These are phyloP conservation scores for Metschnikowia proteae DNA, from an alignment of 805 yeast genomes.

Conservation along the genomic window DNA sequence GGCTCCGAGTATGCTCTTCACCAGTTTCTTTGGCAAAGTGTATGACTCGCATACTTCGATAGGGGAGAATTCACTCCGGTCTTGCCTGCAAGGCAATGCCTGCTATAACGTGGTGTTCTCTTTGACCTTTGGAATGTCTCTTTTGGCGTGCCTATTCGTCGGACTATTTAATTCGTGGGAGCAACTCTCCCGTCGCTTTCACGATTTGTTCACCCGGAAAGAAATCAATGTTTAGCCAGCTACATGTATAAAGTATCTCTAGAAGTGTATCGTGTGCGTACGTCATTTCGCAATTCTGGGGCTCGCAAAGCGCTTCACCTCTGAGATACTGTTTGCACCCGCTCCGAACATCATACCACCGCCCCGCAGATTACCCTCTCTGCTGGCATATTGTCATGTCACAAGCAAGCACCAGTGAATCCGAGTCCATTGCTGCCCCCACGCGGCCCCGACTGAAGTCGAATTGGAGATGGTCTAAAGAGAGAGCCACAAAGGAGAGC, in stretches of 20 bases:
- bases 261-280: neutral
- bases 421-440: neutral
- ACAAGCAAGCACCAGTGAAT: neutral
- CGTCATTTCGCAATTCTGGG: neutral
- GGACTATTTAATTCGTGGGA: conserved; percentile 17
- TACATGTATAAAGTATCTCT: neutral
- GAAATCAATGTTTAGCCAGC: neutral
- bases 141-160: conserved; percentile 21
- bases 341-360: neutral
- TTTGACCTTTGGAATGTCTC: conserved; percentile 33
- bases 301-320: conserved; percentile 1
- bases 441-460: neutral
- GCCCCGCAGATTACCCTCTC: neutral
- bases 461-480: conserved; percentile 1
- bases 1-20: conserved; percentile 55
- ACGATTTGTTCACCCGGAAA: neutral
- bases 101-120: conserved; percentile 41
- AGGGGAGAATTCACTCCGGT: conserved; percentile 10
- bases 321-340: conserved; percentile 1
- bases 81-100: conserved; percentile 30
- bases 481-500: neutral
- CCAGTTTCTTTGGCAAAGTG: conserved; percentile 57
- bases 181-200: neutral
- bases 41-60: conserved; percentile 48
- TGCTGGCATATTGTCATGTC: neutral